Evolutionary conservation across 2,329 filamentous ascomycete species (phyloP).

Genomic region (Phyllosticta paracitricarpa): DNA sequence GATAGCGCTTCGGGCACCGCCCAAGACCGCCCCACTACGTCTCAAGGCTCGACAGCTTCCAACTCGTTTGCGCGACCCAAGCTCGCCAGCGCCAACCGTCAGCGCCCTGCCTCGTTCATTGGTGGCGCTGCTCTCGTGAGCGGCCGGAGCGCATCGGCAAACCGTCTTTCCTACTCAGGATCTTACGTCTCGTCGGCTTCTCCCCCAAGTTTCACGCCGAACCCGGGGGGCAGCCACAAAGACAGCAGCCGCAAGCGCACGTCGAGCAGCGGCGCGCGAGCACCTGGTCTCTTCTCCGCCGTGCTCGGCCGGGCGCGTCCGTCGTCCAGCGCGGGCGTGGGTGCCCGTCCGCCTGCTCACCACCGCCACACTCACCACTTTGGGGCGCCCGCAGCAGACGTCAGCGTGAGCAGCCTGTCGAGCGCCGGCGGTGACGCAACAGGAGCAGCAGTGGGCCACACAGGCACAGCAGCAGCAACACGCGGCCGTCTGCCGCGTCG

Average conservation of each 20-base stretch:
- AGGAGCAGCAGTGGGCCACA: background rate
- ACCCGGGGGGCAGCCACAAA: background rate
- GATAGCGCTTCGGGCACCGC: background rate
- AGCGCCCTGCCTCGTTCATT: background rate
- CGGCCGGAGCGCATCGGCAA: background rate
- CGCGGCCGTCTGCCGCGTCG: background rate
- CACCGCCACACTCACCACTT: background rate
- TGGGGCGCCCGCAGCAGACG: background rate
- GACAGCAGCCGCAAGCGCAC: slow-evolving; percentile 7
- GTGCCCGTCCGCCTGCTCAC: background rate
- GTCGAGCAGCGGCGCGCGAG: background rate
- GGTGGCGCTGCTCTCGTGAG: background rate
- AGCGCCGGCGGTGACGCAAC: background rate
- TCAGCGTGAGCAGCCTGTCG: slow-evolving; percentile 6
- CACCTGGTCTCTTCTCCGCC: slow-evolving; percentile 1
- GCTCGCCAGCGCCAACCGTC: background rate
- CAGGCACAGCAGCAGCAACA: background rate
- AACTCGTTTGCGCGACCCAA: background rate
- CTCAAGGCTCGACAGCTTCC: background rate
- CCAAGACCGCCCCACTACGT: background rate
- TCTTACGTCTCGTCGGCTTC: background rate
- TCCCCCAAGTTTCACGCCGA: background rate
- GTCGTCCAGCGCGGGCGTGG: background rate
- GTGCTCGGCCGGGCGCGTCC: background rate
- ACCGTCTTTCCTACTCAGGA: background rate